Base-by-base conservation (phyloP, 257 asterid genomes). In the Salvia rosmarinus region DNA sequence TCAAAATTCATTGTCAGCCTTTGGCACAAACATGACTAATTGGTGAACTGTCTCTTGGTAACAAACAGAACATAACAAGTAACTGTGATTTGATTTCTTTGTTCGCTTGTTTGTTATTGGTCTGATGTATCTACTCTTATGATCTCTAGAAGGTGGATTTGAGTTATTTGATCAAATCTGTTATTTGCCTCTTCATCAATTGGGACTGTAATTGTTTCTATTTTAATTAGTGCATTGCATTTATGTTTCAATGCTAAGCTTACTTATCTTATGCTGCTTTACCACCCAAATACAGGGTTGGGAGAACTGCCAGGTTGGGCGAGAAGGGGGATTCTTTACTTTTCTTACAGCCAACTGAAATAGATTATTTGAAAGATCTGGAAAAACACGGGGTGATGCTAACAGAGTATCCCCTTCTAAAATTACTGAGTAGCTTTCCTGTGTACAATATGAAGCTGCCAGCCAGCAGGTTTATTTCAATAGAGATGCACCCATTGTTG, bases 241-340 rank as follows among this genome's bases (percentile, higher is more conserved):
- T n/a, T n/a, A n/a, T n/a, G n/a, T n/a, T n/a, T n/a, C n/a, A n/a
- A n/a, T n/a, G n/a, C n/a, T n/a, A 16, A 8, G 30, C 40, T 51
- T 54, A n/a, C 30, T 9, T 10, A 37, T 67, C 78, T 76, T 58
- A 62, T 72, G 70, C 57, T 64, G 34, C 59, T 71, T 67, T 65
- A 11, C 66, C 68, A 23, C 66, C 74, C 66, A 37, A 63, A 55
- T 78, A 75, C 85, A 95, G 98, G 87, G 99, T 91, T 66, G 99
- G 99, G 74, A 87, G 99, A 85, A 95, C 97, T 50, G 99, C 99
- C 39, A 92, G 99, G 77, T 82, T 95, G 81, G 99, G 95, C 34
- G 91, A 90, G 82, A 85, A 70, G 75, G 99, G 99, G 6, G 89
- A 91, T 64, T 87, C 95, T 19, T 40, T 95, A 39, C 82, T 95